Evolutionary conservation across 2,329 filamentous ascomycete genomes (phyloP).

Genomic region (Clonostachys chloroleuca): DNA sequence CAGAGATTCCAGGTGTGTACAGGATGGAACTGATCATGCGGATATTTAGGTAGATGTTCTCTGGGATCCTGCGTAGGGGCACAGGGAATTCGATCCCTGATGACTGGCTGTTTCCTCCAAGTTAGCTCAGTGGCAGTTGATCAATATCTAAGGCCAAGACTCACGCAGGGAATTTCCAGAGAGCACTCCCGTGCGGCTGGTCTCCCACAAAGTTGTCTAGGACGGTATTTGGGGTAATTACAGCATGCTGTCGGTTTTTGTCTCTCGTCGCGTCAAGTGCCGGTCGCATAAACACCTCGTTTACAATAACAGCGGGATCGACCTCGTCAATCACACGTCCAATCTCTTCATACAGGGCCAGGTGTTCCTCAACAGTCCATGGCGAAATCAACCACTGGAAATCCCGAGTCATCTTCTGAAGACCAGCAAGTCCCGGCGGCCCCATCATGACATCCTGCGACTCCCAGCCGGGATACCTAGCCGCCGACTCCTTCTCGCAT

Average conservation of each 20-base stretch:
- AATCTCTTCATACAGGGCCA: slow-evolving; percentile 15
- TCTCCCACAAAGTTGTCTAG: slow-evolving; percentile 27
- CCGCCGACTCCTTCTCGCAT: neutral
- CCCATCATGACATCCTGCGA: slow-evolving; percentile 14
- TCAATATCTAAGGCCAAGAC: slow-evolving; percentile 3
- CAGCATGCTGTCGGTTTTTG: slow-evolving; percentile 18
- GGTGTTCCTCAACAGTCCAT: slow-evolving; percentile 21
- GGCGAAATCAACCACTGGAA: slow-evolving; percentile 14
- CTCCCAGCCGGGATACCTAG: slow-evolving; percentile 9
- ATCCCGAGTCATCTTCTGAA: slow-evolving; percentile 5
- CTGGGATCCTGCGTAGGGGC: slow-evolving; percentile 23
- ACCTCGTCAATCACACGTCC: slow-evolving; percentile 17
- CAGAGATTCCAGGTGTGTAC: slow-evolving; percentile 14
- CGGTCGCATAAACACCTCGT: slow-evolving; percentile 21
- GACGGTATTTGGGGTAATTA: slow-evolving; percentile 37
- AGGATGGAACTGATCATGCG: slow-evolving; percentile 19
- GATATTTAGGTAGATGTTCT: slow-evolving; percentile 23
- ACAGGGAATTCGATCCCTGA: slow-evolving; percentile 40
- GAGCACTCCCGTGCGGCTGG: slow-evolving; percentile 28
- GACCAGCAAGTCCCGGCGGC: slow-evolving; percentile 10
- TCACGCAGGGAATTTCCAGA: slow-evolving; percentile 34
- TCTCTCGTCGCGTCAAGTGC: slow-evolving; percentile 13
- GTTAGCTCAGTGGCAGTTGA: neutral
- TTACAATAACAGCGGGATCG: slow-evolving; percentile 20
- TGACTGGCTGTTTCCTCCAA: slow-evolving; percentile 25